A percentile compares a stretch with the other conserved stretches of the same genome.
Evolutionary conservation across 208 protist genomes (phyloP).

Genomic region (Kentomonas sorsogonicus): DNA sequence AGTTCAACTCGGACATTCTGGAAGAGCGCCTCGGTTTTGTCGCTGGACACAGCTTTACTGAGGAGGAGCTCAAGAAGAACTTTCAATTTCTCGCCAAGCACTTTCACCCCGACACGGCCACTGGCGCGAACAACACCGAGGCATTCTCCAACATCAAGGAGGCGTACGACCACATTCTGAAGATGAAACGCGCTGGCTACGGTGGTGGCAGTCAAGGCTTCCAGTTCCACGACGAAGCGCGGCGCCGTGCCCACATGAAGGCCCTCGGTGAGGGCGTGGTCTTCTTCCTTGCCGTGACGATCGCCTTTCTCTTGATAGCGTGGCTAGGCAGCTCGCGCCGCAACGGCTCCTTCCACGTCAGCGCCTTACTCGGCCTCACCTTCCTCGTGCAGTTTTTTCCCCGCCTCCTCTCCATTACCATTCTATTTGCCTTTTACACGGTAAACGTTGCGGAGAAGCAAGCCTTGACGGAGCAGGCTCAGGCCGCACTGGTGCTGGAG

Average conservation of each 20-base stretch:
- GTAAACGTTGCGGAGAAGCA: no score
- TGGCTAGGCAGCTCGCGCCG: constrained; percentile 51
- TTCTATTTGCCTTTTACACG: constrained; percentile 69
- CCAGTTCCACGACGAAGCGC: constrained; percentile 48
- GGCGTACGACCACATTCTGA: constrained; percentile 49
- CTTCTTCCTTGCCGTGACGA: constrained; percentile 59
- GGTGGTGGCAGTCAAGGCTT: constrained; percentile 9
- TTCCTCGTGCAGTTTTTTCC: constrained; percentile 71
- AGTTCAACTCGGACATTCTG: constrained; percentile 36
- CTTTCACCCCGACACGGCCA: constrained; percentile 66
- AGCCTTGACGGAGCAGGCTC: constrained; percentile 43
- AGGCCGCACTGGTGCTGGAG: constrained; percentile 40
- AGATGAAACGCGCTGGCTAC: constrained; percentile 12
- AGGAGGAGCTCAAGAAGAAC: constrained; percentile 49
- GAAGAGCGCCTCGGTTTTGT: constrained; percentile 65
- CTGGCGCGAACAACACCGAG: constrained; percentile 20
- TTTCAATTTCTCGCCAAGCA: constrained; percentile 68
- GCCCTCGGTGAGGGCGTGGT: constrained; percentile 52
- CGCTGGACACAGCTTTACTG: constrained; percentile 21
- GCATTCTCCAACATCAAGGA: constrained; percentile 74
- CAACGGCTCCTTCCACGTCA: constrained; percentile 40
- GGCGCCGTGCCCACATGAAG: constrained; percentile 49
- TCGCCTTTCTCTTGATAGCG: constrained; percentile 55
- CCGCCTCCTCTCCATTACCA: constrained; percentile 52
- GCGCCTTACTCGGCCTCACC: constrained; percentile 54